phyloP scores from a whole-genome alignment of 441 rosid genomes.

The Isatis lusitanica region DNA sequence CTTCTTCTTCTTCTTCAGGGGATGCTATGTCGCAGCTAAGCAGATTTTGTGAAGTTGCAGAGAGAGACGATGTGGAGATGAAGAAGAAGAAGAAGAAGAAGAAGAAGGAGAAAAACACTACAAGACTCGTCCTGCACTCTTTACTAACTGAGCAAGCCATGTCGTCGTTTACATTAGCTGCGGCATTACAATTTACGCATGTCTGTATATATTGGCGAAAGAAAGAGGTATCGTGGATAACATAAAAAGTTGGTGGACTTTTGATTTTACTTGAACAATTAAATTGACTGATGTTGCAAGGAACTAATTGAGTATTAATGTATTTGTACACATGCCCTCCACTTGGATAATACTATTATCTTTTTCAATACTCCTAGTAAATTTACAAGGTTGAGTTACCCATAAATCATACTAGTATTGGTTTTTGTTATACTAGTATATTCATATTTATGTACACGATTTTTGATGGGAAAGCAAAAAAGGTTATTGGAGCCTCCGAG shows the following conservation, averaged over 20 bases:
- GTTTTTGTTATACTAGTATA: not conserved
- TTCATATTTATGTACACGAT: not conserved
- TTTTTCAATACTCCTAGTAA: not conserved
- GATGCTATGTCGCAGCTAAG: conserved; percentile 45
- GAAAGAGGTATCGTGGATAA: not conserved
- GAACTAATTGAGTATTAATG: not conserved
- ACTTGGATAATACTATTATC: not conserved
- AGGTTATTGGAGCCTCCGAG: conserved; percentile 2
- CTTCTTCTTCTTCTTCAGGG: conserved; percentile 37
- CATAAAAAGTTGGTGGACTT: not conserved
- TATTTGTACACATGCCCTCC: conserved; percentile 10
- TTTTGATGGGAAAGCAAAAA: not conserved
- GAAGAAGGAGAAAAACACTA: not conserved
- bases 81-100: not conserved
- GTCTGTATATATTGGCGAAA: conserved; percentile 5
- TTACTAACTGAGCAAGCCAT: conserved; percentile 46
- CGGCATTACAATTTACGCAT: not conserved
- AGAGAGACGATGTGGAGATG: conserved; percentile 35
- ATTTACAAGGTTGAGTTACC: not conserved
- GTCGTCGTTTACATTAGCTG: not conserved
- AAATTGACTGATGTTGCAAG: conserved; percentile 8
- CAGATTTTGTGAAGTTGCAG: conserved; percentile 38
- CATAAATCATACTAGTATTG: not conserved
- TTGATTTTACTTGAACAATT: not conserved
- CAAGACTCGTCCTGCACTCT: conserved; percentile 26